phyloP scores from a whole-genome alignment of 202 grass and related monocot species.

The Setaria viridis region DNA sequence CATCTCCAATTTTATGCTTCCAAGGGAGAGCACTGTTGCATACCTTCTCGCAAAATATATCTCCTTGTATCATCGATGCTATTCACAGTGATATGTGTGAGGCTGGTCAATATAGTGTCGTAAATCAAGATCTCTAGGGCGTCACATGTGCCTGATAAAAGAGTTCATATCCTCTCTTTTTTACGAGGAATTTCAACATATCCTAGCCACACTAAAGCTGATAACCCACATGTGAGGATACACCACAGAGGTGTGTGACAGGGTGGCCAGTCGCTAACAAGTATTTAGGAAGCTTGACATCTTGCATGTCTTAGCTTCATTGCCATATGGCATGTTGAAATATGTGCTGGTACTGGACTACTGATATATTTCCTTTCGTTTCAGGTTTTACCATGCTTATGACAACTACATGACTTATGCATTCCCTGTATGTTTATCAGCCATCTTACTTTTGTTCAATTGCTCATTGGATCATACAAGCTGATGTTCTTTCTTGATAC shows the following conservation, averaged over 20 bases:
- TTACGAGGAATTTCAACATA: background rate
- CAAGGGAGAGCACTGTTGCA: background rate
- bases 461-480: slow-evolving; percentile 15
- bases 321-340: background rate
- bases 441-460: slow-evolving; percentile 28
- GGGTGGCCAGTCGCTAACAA: background rate
- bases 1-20: slow-evolving; percentile 10
- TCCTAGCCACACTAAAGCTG: background rate
- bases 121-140: no score
- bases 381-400: slow-evolving; percentile 99
- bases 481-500: slow-evolving; percentile 47
- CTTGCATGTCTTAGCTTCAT: slow-evolving; percentile 6
- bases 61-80: background rate
- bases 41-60: background rate
- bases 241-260: background rate
- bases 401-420: slow-evolving; percentile 98
- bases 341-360: background rate
- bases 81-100: background rate
- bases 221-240: no score
- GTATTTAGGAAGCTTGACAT: background rate
- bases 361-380: slow-evolving; percentile 43
- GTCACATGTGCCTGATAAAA: background rate
- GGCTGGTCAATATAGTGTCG: slow-evolving; percentile 5
- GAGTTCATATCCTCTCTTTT: background rate
- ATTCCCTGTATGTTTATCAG: slow-evolving; percentile 71